Conservation (phyloP, 768 basidiomycete genomes). For the Stropharia rugosoannulata region DNA sequence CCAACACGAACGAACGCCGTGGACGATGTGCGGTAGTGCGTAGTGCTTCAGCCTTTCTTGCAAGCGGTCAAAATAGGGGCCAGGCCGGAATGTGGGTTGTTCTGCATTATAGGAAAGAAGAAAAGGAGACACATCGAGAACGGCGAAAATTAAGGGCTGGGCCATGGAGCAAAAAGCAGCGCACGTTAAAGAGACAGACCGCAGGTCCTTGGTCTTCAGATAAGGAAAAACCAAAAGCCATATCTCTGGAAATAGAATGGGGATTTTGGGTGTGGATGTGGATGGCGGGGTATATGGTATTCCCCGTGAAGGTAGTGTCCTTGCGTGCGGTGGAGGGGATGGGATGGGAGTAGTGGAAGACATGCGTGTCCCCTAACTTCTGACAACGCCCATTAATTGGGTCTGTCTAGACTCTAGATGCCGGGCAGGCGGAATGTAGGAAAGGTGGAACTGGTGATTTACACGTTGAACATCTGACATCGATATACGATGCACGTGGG, state of each 20-base stretch:
- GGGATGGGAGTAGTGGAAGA: neutral
- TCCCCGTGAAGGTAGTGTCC: neutral
- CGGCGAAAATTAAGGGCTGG: conserved; percentile 35
- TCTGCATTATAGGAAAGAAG: conserved; percentile 29
- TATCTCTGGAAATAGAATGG: conserved; percentile 29
- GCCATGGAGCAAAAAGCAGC: conserved; percentile 31
- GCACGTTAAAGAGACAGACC: conserved; percentile 28
- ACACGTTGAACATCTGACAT: neutral
- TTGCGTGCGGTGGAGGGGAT: neutral
- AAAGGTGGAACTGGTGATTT: neutral
- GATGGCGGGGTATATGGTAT: neutral
- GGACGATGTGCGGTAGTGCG: conserved; percentile 28
- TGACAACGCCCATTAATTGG: neutral
- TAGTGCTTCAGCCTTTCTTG: conserved; percentile 30
- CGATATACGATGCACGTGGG: neutral
- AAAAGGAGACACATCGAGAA: conserved; percentile 34
- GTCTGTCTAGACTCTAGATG: neutral
- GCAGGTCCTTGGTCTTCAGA: conserved; percentile 28
- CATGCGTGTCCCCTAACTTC: neutral
- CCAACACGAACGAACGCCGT: conserved; percentile 33
- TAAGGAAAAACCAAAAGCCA: conserved; percentile 34
- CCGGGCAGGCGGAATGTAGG: neutral
- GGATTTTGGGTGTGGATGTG: neutral
- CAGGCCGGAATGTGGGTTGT: conserved; percentile 24
- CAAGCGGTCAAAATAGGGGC: conserved; percentile 29